A percentile compares a stretch with the other conserved stretches of the same genome.
Conservation (phyloP, 345 rosid genomes). For the Citrus mangshanensis region DNA sequence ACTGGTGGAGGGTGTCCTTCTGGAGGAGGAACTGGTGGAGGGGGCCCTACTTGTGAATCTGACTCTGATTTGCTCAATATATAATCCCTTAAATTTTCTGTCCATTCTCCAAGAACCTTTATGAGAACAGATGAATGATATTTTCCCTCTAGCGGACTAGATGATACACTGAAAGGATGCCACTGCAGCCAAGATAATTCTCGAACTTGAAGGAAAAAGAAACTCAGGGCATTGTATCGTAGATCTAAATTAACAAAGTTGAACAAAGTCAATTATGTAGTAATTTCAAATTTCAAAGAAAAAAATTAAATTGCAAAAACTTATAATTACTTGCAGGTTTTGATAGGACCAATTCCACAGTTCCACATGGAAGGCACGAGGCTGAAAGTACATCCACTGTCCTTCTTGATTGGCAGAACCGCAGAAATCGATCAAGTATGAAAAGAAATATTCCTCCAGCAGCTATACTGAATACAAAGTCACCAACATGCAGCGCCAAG, state of each 20-base stretch:
- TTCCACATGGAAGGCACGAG: conserved; percentile 76
- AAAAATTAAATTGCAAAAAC: not conserved
- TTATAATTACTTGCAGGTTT: conserved; percentile 64
- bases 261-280: not conserved
- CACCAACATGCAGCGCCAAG: conserved; percentile 85
- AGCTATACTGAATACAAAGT: conserved; percentile 59
- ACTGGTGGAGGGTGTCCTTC: not conserved
- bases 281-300: not conserved
- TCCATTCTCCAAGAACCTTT: conserved; percentile 84
- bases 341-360: conserved; percentile 62
- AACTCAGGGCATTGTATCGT: conserved; percentile 80
- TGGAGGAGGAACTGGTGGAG: not conserved
- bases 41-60: conserved; percentile 23
- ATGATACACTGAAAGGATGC: conserved; percentile 97
- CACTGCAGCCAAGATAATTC: conserved; percentile 93
- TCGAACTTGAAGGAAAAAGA: conserved; percentile 77
- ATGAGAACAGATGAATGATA: conserved; percentile 66
- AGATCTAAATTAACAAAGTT: conserved; percentile 37
- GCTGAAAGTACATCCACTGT: conserved; percentile 71
- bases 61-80: conserved; percentile 32
- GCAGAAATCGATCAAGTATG: conserved; percentile 80
- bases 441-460: conserved; percentile 82
- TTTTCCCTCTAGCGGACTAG: conserved; percentile 80
- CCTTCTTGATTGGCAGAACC: conserved; percentile 85
- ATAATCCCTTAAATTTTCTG: conserved; percentile 54